Percentiles rank a stretch among this genome's conserved stretches.
These are phyloP conservation scores for Ophiosphaerella narmari DNA, from an alignment of 2,329 filamentous ascomycete genomes.

Conservation along the genomic window DNA sequence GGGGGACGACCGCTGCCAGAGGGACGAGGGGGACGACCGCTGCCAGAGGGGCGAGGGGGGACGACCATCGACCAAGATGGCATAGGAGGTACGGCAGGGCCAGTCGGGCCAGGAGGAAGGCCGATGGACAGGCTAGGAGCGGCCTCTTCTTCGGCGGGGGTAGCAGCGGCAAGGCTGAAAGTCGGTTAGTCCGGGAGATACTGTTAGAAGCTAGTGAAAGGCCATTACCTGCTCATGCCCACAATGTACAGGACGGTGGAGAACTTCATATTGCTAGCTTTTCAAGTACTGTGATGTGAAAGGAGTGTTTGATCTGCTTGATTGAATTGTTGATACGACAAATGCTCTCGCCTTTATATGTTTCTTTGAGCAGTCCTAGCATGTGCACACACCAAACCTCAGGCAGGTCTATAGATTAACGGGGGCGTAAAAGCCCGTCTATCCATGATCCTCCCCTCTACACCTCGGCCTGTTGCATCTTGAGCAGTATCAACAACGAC, in stretches of 20 bases:
- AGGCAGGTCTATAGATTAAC: conserved; percentile 4
- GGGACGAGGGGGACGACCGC: background rate
- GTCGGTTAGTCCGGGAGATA: conserved; percentile 5
- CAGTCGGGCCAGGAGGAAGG: conserved; percentile 1
- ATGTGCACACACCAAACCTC: background rate
- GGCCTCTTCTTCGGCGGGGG: conserved; percentile 17
- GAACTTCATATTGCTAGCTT: conserved; percentile 32
- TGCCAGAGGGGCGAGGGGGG: no score
- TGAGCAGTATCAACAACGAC: conserved; percentile 3
- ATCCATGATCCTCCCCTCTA: background rate
- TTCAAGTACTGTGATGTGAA: conserved; percentile 5
- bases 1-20: background rate
- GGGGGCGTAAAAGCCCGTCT: background rate
- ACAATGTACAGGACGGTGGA: conserved; percentile 22
- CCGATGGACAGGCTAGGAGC: conserved; percentile 5
- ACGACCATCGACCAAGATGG: no score
- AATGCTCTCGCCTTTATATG: conserved; percentile 18
- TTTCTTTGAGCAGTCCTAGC: background rate
- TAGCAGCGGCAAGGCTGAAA: conserved; percentile 22
- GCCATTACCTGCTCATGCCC: conserved; percentile 23
- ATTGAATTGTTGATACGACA: background rate
- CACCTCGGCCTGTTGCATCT: background rate
- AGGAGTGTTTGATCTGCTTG: conserved; percentile 11
- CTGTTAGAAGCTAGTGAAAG: background rate
- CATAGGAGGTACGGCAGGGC: background rate